Percentiles rank a stretch among this genome's conserved stretches.
phyloP scores from a whole-genome alignment of 306 rosid species.

The Rubus idaeus region DNA sequence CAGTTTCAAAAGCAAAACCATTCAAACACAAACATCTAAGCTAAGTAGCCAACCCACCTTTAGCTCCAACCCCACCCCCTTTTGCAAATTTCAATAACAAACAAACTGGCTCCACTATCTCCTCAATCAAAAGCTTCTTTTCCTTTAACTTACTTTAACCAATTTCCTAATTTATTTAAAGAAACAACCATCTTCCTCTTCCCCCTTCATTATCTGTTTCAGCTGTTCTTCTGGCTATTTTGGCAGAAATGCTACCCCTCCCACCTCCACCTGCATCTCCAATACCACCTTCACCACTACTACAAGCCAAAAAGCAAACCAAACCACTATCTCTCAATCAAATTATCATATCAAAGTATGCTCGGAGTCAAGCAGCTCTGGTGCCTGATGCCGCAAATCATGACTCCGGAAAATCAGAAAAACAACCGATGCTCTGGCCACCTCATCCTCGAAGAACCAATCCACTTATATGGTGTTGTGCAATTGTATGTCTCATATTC shows the following conservation, averaged over 20 bases:
- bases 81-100: slow-evolving; percentile 44
- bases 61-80: slow-evolving; percentile 36
- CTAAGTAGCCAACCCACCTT: slow-evolving; percentile 32
- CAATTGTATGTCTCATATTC: slow-evolving; percentile 65
- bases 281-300: slow-evolving; percentile 6
- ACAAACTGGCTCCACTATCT: slow-evolving; percentile 43
- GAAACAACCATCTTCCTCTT: slow-evolving; percentile 23
- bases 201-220: slow-evolving; percentile 21
- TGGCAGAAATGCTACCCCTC: slow-evolving; percentile 41
- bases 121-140: slow-evolving; percentile 55
- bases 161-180: slow-evolving; percentile 25
- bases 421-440: slow-evolving; percentile 38
- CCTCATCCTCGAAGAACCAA: slow-evolving; percentile 57
- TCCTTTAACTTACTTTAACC: slow-evolving; percentile 34
- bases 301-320: slow-evolving; percentile 24
- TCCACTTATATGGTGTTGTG: slow-evolving; percentile 74
- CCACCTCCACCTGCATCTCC: slow-evolving; percentile 37
- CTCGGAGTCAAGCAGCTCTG: slow-evolving; percentile 24
- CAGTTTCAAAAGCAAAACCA: slow-evolving; percentile 42
- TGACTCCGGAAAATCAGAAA: slow-evolving; percentile 26
- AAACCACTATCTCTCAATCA: slow-evolving; percentile 46
- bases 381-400: slow-evolving; percentile 23
- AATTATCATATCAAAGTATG: slow-evolving; percentile 35
- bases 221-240: neutral
- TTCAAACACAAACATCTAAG: slow-evolving; percentile 41